phyloP scores from a whole-genome alignment of 2,329 filamentous ascomycete species.

The Fusarium abutilonis region DNA sequence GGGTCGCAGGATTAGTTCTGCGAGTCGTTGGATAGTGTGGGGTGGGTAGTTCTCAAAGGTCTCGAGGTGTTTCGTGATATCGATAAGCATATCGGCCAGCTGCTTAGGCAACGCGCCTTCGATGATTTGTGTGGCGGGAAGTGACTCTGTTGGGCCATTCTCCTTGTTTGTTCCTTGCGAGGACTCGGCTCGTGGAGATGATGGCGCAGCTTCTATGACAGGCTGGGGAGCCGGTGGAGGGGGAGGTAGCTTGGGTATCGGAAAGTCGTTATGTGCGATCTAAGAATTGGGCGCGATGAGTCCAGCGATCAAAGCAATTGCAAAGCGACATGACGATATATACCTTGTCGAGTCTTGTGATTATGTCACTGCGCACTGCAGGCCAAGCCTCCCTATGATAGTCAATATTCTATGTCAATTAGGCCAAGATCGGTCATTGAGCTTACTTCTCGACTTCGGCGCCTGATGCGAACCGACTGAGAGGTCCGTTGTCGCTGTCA shows the following conservation, averaged over 20 bases:
- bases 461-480: slow-evolving; percentile 61
- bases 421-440: slow-evolving; percentile 7
- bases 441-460: slow-evolving; percentile 66
- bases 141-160: slow-evolving; percentile 62
- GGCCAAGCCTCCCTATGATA: slow-evolving; percentile 73
- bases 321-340: slow-evolving; percentile 40
- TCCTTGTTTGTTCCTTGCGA: slow-evolving; percentile 75
- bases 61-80: slow-evolving; percentile 69
- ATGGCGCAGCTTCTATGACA: slow-evolving; percentile 56
- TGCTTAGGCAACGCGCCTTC: slow-evolving; percentile 69
- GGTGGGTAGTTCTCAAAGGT: slow-evolving; percentile 81
- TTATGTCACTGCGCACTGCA: slow-evolving; percentile 69
- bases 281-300: slow-evolving; percentile 49
- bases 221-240: slow-evolving; percentile 53
- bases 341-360: slow-evolving; percentile 74
- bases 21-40: slow-evolving; percentile 90
- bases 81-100: slow-evolving; percentile 68
- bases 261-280: slow-evolving; percentile 81
- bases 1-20: slow-evolving; percentile 84
- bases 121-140: slow-evolving; percentile 47
- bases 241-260: slow-evolving; percentile 69
- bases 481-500: slow-evolving; percentile 62
- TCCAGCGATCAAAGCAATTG: neutral
- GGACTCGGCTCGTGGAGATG: slow-evolving; percentile 54
- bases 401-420: slow-evolving; percentile 34